Conservation (phyloP, 306 rosid species). For the Trifolium pratense region DNA sequence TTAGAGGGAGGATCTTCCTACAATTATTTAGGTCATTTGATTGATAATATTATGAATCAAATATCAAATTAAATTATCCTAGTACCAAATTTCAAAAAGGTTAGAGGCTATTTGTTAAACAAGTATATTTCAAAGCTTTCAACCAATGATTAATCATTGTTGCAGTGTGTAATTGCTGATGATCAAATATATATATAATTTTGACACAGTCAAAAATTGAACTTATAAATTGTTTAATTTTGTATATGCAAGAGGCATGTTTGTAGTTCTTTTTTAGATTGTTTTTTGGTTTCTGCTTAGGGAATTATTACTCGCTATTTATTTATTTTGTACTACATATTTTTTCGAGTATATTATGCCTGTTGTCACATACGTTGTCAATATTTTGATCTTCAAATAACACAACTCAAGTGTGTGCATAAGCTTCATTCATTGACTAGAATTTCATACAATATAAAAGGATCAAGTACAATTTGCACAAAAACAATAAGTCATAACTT, state of each 20-base stretch:
- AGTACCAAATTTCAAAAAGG: too few relatives aligned
- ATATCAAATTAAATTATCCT: background rate
- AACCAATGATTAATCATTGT: too few relatives aligned
- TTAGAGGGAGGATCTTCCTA: background rate
- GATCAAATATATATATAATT: too few relatives aligned
- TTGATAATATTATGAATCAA: background rate
- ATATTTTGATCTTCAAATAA: too few relatives aligned
- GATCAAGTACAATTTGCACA: background rate
- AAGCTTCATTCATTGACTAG: background rate
- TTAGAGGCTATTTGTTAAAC: too few relatives aligned
- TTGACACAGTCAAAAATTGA: background rate
- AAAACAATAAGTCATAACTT: too few relatives aligned
- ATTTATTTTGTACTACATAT: background rate
- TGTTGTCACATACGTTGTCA: too few relatives aligned
- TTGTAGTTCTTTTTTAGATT: background rate
- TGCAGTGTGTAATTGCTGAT: too few relatives aligned
- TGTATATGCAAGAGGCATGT: background rate
- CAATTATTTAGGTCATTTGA: background rate
- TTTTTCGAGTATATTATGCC: background rate
- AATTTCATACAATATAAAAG: background rate
- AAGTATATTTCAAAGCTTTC: too few relatives aligned
- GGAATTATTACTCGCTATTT: background rate
- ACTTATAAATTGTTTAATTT: background rate
- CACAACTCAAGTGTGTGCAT: background rate
- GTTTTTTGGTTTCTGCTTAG: background rate